Evolutionary conservation across 1,284 basidiomycete species (phyloP), one percentile per base, ranked within the genome.

Genomic region (Ustilago hordei): DNA sequence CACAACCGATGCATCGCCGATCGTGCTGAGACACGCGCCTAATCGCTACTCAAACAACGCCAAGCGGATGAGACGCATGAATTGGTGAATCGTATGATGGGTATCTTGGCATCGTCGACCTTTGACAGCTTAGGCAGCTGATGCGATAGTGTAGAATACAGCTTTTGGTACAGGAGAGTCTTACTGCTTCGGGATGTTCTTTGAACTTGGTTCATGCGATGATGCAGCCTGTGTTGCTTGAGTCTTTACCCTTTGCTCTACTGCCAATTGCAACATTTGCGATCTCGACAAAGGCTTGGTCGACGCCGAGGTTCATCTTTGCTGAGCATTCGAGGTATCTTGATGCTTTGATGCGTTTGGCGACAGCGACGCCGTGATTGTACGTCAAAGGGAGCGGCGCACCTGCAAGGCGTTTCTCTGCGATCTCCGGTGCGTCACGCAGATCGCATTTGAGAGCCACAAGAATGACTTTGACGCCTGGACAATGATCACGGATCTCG

Each of bases 251-350:
- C 28, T 23, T 48, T 34, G 48, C 32, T 15, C 34, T 53, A 38
- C 45, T 65, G 0, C 12, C 55, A 4, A 62, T 39, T 0, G 75
- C 75, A 0, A 73, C 63, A 11, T 43, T 63, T 4, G 75, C 75
- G 15, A 69, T 55, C 34, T 78, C 73, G 32, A 56, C 39, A 83
- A 98, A 95, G 6, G 95, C 94, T 85, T 98, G 95, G 32, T 90
- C 89, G 9, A 98, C 95, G 4, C 95, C 95, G 52, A 95, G 90
- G 82, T 97, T 95, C 82, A 95, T 93, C 86, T 96, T 97, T 11
- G 95, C 95, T 75, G 94, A 96, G 86, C 95, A 98, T 88, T 98
- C 95, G 43, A 79, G 55, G 58, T 79, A 79, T 11, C 77, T 32
- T 1, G 62, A 45, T 0, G 76, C 76, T 19, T 69, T 68, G 68